Conservation (phyloP, 805 yeast genomes). For the Saturnispora sekii region DNA sequence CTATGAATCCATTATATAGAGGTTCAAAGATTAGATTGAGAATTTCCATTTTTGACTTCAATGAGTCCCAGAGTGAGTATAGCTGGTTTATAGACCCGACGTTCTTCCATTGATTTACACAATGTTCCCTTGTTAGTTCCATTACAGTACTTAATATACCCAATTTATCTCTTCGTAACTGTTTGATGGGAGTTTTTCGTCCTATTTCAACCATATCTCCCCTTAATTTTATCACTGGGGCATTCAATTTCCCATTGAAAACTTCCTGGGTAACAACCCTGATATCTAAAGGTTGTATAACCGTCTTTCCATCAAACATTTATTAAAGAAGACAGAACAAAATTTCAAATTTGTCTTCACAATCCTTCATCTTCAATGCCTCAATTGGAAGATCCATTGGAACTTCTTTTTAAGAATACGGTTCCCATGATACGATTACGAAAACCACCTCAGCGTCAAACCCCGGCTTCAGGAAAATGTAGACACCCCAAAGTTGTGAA, state of each 20-base stretch:
- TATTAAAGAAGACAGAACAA: no score
- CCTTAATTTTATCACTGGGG: background rate
- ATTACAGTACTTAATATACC: background rate
- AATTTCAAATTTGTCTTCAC: no score
- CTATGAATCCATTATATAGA: conserved; percentile 2
- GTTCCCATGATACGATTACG: no score
- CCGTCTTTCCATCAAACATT: no score
- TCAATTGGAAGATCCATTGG: no score
- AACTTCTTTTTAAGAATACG: no score
- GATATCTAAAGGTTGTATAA: no score
- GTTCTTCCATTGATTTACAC: background rate
- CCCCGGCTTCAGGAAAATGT: no score
- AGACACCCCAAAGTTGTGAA: no score
- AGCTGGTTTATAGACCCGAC: background rate
- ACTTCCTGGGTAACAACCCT: no score
- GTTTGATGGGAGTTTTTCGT: background rate
- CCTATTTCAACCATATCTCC: background rate
- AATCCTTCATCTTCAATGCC: no score
- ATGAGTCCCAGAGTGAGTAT: conserved; percentile 1
- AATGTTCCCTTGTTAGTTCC: background rate
- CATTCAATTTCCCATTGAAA: background rate
- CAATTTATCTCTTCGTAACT: background rate
- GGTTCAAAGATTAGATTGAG: conserved; percentile 4
- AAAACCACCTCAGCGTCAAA: no score
- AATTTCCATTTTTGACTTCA: background rate